These are phyloP conservation scores for Trametes villosa DNA, from an alignment of 768 basidiomycete genomes.

Conservation along the genomic window DNA sequence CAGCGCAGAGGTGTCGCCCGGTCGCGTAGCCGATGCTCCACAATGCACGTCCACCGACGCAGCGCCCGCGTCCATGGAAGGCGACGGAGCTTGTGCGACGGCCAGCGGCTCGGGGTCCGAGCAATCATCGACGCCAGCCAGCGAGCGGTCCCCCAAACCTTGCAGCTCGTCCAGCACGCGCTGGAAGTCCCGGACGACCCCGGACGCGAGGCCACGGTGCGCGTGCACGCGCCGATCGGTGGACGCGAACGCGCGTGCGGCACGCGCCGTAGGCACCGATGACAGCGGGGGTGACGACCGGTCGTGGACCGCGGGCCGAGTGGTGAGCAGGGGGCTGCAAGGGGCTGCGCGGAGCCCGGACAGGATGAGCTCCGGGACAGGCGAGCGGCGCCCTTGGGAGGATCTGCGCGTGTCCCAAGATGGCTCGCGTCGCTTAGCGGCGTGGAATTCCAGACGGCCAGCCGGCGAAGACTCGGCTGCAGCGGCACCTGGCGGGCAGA, in stretches of 20 bases:
- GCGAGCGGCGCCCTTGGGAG: conserved; percentile 14
- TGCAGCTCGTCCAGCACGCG: conserved; percentile 22
- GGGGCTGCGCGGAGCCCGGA: conserved; percentile 19
- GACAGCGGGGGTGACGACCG: conserved; percentile 4
- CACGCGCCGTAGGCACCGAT: conserved; percentile 11
- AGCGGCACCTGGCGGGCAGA: neutral
- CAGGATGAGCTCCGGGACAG: conserved; percentile 11
- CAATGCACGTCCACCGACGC: neutral
- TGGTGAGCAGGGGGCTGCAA: conserved; percentile 18
- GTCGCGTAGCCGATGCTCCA: neutral
- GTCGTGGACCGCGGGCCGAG: conserved; percentile 15
- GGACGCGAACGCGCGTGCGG: neutral
- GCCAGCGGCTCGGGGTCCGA: neutral
- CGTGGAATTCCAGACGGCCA: neutral
- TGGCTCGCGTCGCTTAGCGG: neutral
- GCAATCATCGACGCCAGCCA: neutral
- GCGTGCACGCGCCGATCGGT: conserved; percentile 16
- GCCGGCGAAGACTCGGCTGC: conserved; percentile 6
- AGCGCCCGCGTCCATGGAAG: neutral
- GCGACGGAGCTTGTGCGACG: neutral
- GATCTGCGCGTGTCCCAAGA: conserved; percentile 16
- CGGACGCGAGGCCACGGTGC: conserved; percentile 15
- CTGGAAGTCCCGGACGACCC: conserved; percentile 24
- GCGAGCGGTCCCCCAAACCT: conserved; percentile 11
- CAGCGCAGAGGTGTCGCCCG: neutral